A percentile compares a stretch with the other conserved stretches of the same genome.
Conservation (phyloP, 176 grass and related monocot genomes). For the Hyparrhenia diplandra region DNA sequence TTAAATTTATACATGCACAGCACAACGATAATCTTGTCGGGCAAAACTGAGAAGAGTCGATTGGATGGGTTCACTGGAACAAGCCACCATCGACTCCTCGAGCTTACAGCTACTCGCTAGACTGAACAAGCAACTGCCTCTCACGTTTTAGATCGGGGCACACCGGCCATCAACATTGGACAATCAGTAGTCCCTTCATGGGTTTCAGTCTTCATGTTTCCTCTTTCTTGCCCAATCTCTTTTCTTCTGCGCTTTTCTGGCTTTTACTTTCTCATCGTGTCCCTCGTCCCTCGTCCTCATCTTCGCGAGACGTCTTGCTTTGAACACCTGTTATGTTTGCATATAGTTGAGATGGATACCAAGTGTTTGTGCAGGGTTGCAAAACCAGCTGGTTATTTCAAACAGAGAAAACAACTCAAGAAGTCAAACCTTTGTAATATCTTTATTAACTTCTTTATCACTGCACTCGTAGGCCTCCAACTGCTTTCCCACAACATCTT, state of each 20-base stretch:
- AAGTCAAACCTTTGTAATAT: slow-evolving; percentile 64
- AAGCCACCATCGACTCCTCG: neutral
- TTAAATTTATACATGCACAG: neutral
- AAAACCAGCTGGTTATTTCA: neutral
- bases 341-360: neutral
- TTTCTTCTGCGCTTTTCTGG: slow-evolving; percentile 73
- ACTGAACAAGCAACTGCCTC: neutral
- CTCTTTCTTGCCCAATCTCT: slow-evolving; percentile 54
- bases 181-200: neutral
- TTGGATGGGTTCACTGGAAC: neutral
- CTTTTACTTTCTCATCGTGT: slow-evolving; percentile 65
- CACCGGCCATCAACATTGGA: neutral
- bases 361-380: neutral
- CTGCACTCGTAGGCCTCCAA: slow-evolving; percentile 47
- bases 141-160: neutral
- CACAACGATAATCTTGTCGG: neutral
- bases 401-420: neutral
- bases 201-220: slow-evolving; percentile 36
- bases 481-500: slow-evolving; percentile 60
- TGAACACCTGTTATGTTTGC: slow-evolving; percentile 55
- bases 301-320: slow-evolving; percentile 61
- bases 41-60: no score
- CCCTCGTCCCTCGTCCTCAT: slow-evolving; percentile 89
- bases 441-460: slow-evolving; percentile 59
- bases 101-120: neutral